Evolutionary conservation across 1,284 basidiomycete species (phyloP), one percentile per base, ranked within the genome.

Genomic region (Cryptococcus sp.): DNA sequence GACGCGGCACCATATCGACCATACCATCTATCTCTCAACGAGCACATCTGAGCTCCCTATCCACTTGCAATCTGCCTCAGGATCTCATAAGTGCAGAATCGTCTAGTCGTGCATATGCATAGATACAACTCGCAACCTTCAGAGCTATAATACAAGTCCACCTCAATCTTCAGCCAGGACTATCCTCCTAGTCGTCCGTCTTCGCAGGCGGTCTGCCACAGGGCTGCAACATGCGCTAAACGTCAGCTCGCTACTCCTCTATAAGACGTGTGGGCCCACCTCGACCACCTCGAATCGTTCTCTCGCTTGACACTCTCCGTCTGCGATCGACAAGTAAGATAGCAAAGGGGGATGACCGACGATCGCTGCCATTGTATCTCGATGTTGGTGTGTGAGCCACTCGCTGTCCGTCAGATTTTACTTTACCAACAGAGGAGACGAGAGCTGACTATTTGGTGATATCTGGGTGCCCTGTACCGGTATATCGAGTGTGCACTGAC

Each of bases 371-470:
- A 90, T 78, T 1, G 93, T 97, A 71, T 98, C 94, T 36, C 94
- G 83, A 73, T 95, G 91, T 71, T 98, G 94, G 74, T 97, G 90
- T 11, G 91, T 94, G 48, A 94, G 74, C 93, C 94, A 97, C 71
- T 98, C 94, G 74, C 94, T 97, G 59, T 9, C 19, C 16, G 49
- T 50, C 31, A 56, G 52, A 31, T 7, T 31, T 28, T 33, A 7
- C n/a, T 43, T 35, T 39, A 32, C 10, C 16, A 33, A 34, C 40
- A 28, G 26, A 40, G n/a, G n/a, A n/a, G n/a, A 9, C 6, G 10
- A 14, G 40, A 37, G 21, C 86, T 56, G 64, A 93, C 91, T 86
- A 91, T 77, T 95, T 95, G 10, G 89, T 87, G 66, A 91, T 77
- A 71, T 97, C 92, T 31, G 91, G 89, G 74, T 97, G 90, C 45